phyloP scores from a whole-genome alignment of 2,329 filamentous ascomycete genomes.

The Cladophialophora chaetospira region DNA sequence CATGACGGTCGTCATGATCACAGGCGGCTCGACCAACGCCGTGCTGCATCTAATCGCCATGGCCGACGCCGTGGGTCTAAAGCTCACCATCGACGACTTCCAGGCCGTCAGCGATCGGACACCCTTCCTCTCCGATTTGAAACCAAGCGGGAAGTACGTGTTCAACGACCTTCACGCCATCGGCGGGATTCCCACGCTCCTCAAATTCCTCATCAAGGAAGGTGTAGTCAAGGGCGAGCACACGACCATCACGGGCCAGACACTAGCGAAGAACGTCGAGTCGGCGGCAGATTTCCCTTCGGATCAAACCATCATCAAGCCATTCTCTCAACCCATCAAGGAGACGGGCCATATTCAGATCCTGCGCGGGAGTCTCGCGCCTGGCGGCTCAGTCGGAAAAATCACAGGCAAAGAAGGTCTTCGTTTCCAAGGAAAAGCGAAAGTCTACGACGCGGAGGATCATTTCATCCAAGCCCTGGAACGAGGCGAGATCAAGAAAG shows the following conservation, averaged over 20 bases:
- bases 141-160: conserved; percentile 70
- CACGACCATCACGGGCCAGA: conserved; percentile 63
- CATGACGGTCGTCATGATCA: conserved; percentile 80
- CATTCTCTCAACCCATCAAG: conserved; percentile 70
- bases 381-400: conserved; percentile 71
- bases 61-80: conserved; percentile 76
- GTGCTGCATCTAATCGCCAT: conserved; percentile 84
- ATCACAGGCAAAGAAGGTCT: conserved; percentile 76
- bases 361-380: conserved; percentile 68
- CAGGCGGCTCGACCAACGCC: conserved; percentile 82
- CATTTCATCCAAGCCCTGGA: conserved; percentile 69
- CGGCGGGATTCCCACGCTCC: conserved; percentile 59
- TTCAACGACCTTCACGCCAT: conserved; percentile 61
- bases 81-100: conserved; percentile 84
- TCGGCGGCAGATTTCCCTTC: conserved; percentile 64
- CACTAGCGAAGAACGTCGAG: conserved; percentile 60
- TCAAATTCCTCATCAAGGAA: conserved; percentile 61
- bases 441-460: conserved; percentile 70
- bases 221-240: conserved; percentile 61
- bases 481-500: conserved; percentile 68
- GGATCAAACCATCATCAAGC: conserved; percentile 69
- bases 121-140: conserved; percentile 78
- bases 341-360: conserved; percentile 72
- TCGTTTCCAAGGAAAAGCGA: conserved; percentile 67
- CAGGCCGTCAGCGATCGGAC: conserved; percentile 77